Evolutionary conservation across 2,329 filamentous ascomycete genomes (phyloP), one percentile per base, ranked within the genome.

Genomic region (Curvularia verruculosa): DNA sequence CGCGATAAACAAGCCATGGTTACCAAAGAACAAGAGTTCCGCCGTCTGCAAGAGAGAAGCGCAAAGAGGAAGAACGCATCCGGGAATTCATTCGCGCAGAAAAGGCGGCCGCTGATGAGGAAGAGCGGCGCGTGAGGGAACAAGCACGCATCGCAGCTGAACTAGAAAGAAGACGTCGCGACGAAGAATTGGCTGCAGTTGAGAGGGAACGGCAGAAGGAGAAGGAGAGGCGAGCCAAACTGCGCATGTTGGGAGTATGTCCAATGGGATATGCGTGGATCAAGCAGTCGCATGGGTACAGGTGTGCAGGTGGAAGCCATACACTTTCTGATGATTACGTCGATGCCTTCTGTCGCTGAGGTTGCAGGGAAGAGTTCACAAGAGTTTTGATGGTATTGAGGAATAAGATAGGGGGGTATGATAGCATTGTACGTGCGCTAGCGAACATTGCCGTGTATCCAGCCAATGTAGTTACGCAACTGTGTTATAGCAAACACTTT

Each of bases 241-340:
- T 91, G 61, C 73, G 68, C 60, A 29, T 63, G 1, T 78, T 85
- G 77, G 88, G 88, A 0, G 48, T 73, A 0, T 92, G 89, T 70
- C 77, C 80, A 0, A 36, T 52, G n/a, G 89, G 88, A 0, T 91
- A 46, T 66, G 51, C 55, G 0, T 92, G 89, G 89, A 85, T 89
- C 28, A 85, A 83, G 63, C 82, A 87, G 65, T 43, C 1, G 1
- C 67, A 65, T 1, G 88, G 88, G 0, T 91, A 85, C 71, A 73
- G 86, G 5, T 91, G 89, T 75, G 80, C 81, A 0, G 88, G 83
- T 0, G 88, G 88, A 18, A 52, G 50, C 10, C 50, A 52, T 21
- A 29, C 24, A 24, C 50, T 52, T 7, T 13, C 29, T 41, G 45
- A 58, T 46, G 45, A 31, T 18, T n/a, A 21, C 12, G 15, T 64